These are phyloP conservation scores for Ceratobasidium sp. DNA, from an alignment of 1,284 basidiomycete species.

Conservation along the genomic window DNA sequence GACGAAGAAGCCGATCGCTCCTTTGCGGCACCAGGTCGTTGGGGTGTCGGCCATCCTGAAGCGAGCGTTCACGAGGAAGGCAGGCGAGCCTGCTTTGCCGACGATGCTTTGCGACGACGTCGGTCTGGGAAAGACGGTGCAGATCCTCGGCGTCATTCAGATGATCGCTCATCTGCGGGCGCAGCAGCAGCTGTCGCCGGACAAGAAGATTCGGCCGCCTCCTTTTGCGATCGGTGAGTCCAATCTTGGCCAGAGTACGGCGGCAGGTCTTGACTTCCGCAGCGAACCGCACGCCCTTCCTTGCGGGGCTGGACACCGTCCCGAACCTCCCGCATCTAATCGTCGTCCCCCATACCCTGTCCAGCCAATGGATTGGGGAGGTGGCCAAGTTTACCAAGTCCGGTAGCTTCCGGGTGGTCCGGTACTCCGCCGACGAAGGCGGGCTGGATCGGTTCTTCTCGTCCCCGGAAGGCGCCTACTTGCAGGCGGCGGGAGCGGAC, in stretches of 20 bases:
- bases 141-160: neutral
- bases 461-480: neutral
- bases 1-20: neutral
- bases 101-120: conserved; percentile 24
- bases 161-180: conserved; percentile 1
- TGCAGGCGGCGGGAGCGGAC: too few relatives aligned
- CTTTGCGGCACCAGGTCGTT: conserved; percentile 25
- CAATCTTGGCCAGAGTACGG: neutral
- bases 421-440: neutral
- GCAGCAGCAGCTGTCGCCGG: conserved; percentile 1
- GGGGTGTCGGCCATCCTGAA: neutral
- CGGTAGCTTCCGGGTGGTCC: conserved; percentile 6
- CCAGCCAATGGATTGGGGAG: conserved; percentile 30
- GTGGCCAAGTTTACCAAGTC: neutral
- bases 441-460: neutral
- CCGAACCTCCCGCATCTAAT: conserved; percentile 2
- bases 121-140: conserved; percentile 8
- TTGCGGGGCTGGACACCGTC: conserved; percentile 6
- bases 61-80: neutral
- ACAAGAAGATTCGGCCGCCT: neutral
- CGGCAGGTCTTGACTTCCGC: neutral
- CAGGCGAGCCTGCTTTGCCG: neutral
- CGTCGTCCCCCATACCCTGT: neutral
- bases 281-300: conserved; percentile 4
- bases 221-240: conserved; percentile 12